Evolutionary conservation across 2,329 filamentous ascomycete genomes (phyloP), one percentile per base, ranked within the genome.

Genomic region (Xylariaceae sp.): DNA sequence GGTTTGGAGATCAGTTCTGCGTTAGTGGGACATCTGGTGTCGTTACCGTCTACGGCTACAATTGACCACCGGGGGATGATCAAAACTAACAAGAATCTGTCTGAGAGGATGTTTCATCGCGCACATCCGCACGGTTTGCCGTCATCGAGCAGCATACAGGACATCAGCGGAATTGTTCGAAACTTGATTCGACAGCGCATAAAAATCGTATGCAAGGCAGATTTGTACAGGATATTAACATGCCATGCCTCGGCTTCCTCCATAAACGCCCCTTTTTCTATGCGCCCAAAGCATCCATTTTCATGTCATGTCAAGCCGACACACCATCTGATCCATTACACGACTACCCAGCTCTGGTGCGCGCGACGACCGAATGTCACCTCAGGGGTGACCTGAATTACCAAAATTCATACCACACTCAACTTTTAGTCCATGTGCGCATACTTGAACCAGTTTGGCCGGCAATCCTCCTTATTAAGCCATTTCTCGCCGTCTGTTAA

Each of bases 361-460:
- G 67, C 57, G 67, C 66, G 63, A 68, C 62, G 64, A 64, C 62
- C 59, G 56, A 18, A 18, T 18, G 55, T 59, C 53, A 59, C 64
- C 62, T 61, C 63, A 64, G 59, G 62, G 35, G 13, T 56, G 58
- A 60, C 56, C 56, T 55, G 56, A 61, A 55, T 60, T 62, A 58
- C 55, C 56, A 61, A 62, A 55, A 59, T 53, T 45, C 30, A 23
- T 50, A 37, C 7, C 17, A 55, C 23, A 23, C 18, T 17, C 18
- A 50, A 50, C 9, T 10, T n/a, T 62, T 75, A 95, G 70, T 85
- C 86, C 81, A 89, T 90, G 56, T 92, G 90, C 17, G 88, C 90
- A 71, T 89, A 94, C 77, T 97, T 96, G 82, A 99, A 97, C 90
- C 94, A 99, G 73, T 92, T 92, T 15, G 93, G 90, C 62, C 94